phyloP scores from a whole-genome alignment of 177 flowering plant genomes.

The Tripterygium wilfordii region DNA sequence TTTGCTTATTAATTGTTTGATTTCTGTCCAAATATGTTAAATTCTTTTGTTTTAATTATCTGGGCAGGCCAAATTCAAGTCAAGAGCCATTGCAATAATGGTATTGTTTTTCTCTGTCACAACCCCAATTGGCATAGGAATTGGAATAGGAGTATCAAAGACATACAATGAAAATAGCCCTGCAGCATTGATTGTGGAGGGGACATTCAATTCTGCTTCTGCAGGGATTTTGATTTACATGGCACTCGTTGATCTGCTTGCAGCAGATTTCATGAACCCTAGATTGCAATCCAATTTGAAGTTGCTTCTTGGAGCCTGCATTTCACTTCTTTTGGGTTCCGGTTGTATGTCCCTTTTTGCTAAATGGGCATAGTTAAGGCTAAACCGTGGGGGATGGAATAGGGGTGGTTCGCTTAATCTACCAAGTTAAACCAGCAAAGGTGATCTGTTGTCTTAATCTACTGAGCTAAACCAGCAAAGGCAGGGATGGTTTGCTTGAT shows the following conservation, averaged over 20 bases:
- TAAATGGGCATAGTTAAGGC: slow-evolving; percentile 25
- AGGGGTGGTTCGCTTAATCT: too few relatives aligned
- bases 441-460: too few relatives aligned
- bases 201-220: slow-evolving; percentile 25
- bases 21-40: not conserved
- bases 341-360: slow-evolving; percentile 35
- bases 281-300: slow-evolving; percentile 19
- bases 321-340: slow-evolving; percentile 30
- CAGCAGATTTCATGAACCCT: slow-evolving; percentile 27
- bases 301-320: slow-evolving; percentile 20
- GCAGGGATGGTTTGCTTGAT: too few relatives aligned
- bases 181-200: slow-evolving; percentile 33
- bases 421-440: too few relatives aligned
- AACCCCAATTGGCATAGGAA: slow-evolving; percentile 22
- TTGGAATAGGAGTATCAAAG: slow-evolving; percentile 22
- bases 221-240: slow-evolving; percentile 38
- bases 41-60: not conserved
- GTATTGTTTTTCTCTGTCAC: slow-evolving; percentile 24
- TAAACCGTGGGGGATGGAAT: too few relatives aligned
- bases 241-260: slow-evolving; percentile 34
- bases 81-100: slow-evolving; percentile 8
- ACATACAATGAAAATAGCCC: slow-evolving; percentile 25
- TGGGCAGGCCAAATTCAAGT: slow-evolving; percentile 28
- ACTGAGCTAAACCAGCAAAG: too few relatives aligned
- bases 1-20: too few relatives aligned